These are phyloP conservation scores for Chlamydomonas incerta DNA, from an alignment of 139 green algal species.

Conservation along the genomic window DNA sequence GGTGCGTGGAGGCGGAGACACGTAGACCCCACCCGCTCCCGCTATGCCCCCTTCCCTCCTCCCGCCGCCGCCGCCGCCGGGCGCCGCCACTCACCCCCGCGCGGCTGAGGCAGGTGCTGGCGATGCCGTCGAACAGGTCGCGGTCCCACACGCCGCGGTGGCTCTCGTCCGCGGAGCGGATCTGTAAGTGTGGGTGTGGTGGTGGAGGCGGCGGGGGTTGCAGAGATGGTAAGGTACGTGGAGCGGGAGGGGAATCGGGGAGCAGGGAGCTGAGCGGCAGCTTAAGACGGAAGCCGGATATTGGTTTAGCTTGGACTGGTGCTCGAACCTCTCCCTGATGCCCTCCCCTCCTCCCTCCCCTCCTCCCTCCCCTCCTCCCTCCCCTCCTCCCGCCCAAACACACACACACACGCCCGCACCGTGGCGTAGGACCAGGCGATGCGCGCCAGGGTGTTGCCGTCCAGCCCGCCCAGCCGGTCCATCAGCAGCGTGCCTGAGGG, in stretches of 20 bases:
- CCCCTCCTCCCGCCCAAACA: no score
- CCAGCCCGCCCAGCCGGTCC: background rate
- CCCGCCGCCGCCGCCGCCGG: no score
- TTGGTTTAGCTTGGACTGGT: no score
- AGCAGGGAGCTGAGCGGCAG: no score
- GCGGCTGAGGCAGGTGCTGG: background rate
- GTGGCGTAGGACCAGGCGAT: conserved; percentile 24
- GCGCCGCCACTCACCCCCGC: background rate
- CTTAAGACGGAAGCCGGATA: no score
- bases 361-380: background rate
- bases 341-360: background rate
- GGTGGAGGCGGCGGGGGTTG: background rate
- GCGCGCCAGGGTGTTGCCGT: background rate
- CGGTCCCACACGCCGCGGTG: conserved; percentile 26
- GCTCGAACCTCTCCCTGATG: no score
- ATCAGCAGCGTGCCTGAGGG: conserved; percentile 11
- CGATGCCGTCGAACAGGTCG: conserved; percentile 27
- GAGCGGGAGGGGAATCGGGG: no score
- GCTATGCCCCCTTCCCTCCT: background rate
- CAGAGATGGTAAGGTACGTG: background rate
- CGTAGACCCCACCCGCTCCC: background rate
- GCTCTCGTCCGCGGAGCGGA: conserved; percentile 18
- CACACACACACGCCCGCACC: background rate
- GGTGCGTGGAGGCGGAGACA: no score
- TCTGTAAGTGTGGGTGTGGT: background rate